These are phyloP conservation scores for Mortierella sp. DNA, from an alignment of 371 early-diverging fungal species.

Conservation along the genomic window DNA sequence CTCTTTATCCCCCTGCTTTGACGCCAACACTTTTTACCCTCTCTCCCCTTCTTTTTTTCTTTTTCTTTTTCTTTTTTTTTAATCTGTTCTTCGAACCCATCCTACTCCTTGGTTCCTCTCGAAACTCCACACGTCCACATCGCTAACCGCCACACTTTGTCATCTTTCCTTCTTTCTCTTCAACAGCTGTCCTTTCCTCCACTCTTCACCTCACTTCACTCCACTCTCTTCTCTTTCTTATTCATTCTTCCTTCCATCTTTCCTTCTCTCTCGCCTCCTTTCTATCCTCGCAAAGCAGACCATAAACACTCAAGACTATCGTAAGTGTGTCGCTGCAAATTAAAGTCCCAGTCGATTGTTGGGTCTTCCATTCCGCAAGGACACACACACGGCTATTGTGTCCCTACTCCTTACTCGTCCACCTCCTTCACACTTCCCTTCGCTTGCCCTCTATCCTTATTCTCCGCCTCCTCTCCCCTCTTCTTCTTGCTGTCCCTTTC, in stretches of 20 bases:
- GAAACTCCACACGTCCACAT: background rate
- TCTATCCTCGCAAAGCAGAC: background rate
- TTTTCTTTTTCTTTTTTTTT: background rate
- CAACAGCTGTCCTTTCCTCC: background rate
- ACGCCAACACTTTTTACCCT: background rate
- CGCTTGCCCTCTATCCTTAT: background rate
- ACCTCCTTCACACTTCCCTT: background rate
- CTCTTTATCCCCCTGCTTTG: background rate
- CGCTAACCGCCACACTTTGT: background rate
- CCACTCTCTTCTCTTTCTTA: background rate
- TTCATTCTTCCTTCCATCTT: background rate
- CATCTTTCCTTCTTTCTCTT: background rate
- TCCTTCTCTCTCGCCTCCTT: background rate
- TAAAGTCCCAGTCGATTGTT: background rate
- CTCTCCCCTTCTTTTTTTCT: conserved; percentile 1
- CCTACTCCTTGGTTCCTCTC: background rate
- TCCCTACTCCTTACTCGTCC: background rate
- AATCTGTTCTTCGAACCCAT: background rate
- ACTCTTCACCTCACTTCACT: background rate
- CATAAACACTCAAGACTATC: background rate
- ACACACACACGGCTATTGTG: background rate
- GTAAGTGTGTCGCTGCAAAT: background rate
- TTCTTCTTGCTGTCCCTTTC: background rate
- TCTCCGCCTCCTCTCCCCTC: background rate
- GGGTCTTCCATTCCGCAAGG: background rate